Base-by-base conservation (phyloP, 495 filamentous ascomycete species). In the Tricharina praecox region DNA sequence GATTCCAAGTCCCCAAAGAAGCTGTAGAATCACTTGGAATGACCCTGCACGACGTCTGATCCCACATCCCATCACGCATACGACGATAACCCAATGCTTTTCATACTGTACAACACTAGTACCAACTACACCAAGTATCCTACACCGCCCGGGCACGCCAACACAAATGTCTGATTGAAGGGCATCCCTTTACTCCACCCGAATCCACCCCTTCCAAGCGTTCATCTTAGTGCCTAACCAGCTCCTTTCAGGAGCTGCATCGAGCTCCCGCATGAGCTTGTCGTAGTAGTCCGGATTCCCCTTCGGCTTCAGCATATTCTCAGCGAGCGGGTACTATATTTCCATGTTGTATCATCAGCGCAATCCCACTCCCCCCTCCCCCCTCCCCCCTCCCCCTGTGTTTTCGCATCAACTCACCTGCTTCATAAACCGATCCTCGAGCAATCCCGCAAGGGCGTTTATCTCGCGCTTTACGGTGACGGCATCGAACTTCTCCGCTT, bases 141-240 rank as follows among this genome's bases (percentile, higher is more conserved):
- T n/a, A n/a, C n/a, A n/a, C n/a, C n/a, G n/a, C n/a, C n/a, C n/a
- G n/a, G n/a, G n/a, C n/a, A n/a, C n/a, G n/a, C n/a, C n/a, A n/a
- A n/a, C n/a, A n/a, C n/a, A n/a, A n/a, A n/a, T n/a, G n/a, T n/a
- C n/a, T n/a, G n/a, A n/a, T n/a, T n/a, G n/a, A n/a, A n/a, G n/a
- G n/a, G n/a, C n/a, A n/a, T n/a, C n/a, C n/a, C n/a, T 18, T 23
- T 59, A 58, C 25, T 52, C 40, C 45, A 60, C 46, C 32, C 57
- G 48, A 13, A 61, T 56, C 30, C 47, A 61, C n/a, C 58, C 58
- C 51, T 57, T 61, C 58, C 58, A 61, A 20, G 41, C 48, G 25
- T 54, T 58, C 18, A 61, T 13, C 34, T 61, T 47, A n/a, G 45
- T 44, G 44, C 46, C 44, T 34, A 53, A 48, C 58, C 58, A 61